Base-by-base conservation (phyloP, 768 basidiomycete species). In the Boletus barrowsii region DNA sequence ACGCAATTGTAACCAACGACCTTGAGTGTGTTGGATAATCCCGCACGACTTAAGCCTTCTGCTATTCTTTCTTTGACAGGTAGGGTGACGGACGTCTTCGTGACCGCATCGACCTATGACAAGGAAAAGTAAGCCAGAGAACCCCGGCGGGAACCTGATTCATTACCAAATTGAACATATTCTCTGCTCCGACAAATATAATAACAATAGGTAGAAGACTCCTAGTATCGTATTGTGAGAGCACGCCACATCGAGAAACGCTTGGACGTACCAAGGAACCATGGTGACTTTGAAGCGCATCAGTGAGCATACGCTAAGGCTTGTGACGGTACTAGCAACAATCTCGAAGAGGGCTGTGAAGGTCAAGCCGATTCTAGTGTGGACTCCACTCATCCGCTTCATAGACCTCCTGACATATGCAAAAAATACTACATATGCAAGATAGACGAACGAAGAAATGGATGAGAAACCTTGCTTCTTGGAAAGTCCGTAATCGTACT, bases 321-420 rank as follows among this genome's bases (percentile, higher is more conserved):
- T 93, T 49, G 95, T 97, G 60, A 99, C 83, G 0, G 96, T 93
- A 74, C 93, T 95, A 54, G 91, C 93, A 8, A 87, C 76, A 41
- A 98, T 86, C 72, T 98, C 93, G 20, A 96, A 88, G 29, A 95
- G 76, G 13, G 93, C 96, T 3, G 96, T 98, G 68, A 98, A 90
- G 1, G 92, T 90, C 32, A 99, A 75, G 70, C 96, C 96, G 50
- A 92, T 78, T 42, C 91, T 83, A 5, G 91, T 94, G 72, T 99
- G 96, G 10, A 97, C 88, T 13, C 86, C 86, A 55, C 84, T 79
- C 82, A 92, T 89, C 42, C 82, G 79, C 52, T 84, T 79, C 72
- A 93, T 81, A 40, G 86, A 86, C 73, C 84, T 83, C 37, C 77
- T 82, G 55, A 93, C 90, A 60, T 91, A 92, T 10, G 79, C 76